Base-by-base conservation (phyloP, 2,329 filamentous ascomycete species). In the Hypoxylon sp. region DNA sequence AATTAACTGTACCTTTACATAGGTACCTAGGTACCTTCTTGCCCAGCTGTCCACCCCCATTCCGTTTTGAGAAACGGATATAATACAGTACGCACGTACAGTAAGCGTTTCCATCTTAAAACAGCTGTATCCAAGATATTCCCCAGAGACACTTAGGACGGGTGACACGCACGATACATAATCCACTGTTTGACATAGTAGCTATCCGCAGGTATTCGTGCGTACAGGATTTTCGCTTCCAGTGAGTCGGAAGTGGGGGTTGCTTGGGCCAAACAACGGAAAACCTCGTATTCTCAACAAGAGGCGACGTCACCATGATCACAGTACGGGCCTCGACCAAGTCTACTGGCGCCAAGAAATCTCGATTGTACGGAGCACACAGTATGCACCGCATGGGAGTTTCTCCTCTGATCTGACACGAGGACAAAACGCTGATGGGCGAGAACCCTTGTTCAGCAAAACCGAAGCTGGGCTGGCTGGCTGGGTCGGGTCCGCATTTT, bases 241-340 rank as follows among this genome's bases (percentile, higher is more conserved):
- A 50, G 14, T 28, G 5, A 45, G 11, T 46, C 38, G 25, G 25
- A 41, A 50, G 66, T 69, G 66, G 69, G 66, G 51, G 50, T 58
- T 53, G 49, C 13, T 52, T 53, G 17, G 51, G 49, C 55, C 38
- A 67, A 65, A 52, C 58, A 60, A 43, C 60, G 32, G 48, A 65
- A 65, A 67, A 71, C 63, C 69, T 71, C 69, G 69, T 71, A 71
- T 71, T 71, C 66, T 57, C 63, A 61, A 61, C 55, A 63, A 46
- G 48, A 60, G 38, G 62, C 60, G 61, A 71, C 63, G 69, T 71
- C 69, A 71, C 60, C 36, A 67, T 67, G 56, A 62, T 21, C 64
- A 58, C 60, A 61, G 64, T 67, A 61, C 14, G 50, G 43, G 17
- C 28, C 57, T 28, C 41, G 32, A 50, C 53, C 43, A 46, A 57